Evolutionary conservation across 2,329 filamentous ascomycete species (phyloP).

Genomic region (Diplodia intermedia): DNA sequence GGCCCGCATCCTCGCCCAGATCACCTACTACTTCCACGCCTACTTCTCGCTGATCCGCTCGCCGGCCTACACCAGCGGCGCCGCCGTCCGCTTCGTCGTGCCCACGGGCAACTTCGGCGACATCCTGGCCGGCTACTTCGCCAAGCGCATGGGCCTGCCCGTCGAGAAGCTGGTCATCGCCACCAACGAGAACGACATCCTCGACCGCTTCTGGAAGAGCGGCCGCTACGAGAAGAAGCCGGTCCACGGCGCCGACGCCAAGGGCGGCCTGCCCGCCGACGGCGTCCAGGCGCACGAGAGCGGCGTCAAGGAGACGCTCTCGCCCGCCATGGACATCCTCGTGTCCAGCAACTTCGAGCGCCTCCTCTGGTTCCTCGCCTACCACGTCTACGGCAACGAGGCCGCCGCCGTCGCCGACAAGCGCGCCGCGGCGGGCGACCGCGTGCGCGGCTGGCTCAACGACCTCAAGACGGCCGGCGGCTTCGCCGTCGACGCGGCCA

Average conservation of each 20-base stretch:
- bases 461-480: slow-evolving; percentile 81
- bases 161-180: slow-evolving; percentile 88
- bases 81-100: slow-evolving; percentile 81
- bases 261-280: slow-evolving; percentile 62
- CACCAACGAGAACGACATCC: slow-evolving; percentile 97
- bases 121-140: slow-evolving; percentile 92
- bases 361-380: slow-evolving; percentile 89
- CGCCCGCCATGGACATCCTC: slow-evolving; percentile 96
- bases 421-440: slow-evolving; percentile 67
- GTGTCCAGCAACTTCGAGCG: slow-evolving; percentile 97
- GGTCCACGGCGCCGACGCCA: slow-evolving; percentile 62
- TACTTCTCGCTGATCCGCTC: slow-evolving; percentile 81
- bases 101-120: slow-evolving; percentile 98
- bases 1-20: slow-evolving; percentile 93
- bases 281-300: slow-evolving; percentile 68
- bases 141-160: slow-evolving; percentile 86
- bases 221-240: slow-evolving; percentile 88
- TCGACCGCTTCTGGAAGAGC: slow-evolving; percentile 92
- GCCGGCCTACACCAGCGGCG: slow-evolving; percentile 63
- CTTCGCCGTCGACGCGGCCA: slow-evolving; percentile 78
- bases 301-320: slow-evolving; percentile 88
- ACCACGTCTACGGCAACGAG: slow-evolving; percentile 64
- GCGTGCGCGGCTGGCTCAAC: slow-evolving; percentile 78
- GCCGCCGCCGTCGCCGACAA: slow-evolving; percentile 50
- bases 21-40: slow-evolving; percentile 94